Base-by-base conservation (phyloP, 331 rosid species). In the Rhamnella rubrinervis region DNA sequence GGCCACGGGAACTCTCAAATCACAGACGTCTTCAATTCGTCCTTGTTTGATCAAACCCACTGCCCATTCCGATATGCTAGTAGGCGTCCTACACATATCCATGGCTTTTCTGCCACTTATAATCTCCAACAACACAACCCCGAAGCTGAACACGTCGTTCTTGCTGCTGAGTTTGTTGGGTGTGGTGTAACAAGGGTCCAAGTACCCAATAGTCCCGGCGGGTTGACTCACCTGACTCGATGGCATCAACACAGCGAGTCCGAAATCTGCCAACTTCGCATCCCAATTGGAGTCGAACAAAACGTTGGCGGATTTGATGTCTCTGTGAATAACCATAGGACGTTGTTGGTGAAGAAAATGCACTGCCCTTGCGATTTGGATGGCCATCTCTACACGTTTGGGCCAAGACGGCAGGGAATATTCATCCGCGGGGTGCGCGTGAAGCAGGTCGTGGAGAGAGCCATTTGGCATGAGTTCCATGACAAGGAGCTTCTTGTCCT, bases 181-280 rank as follows among this genome's bases (percentile, higher is more conserved):
- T 0, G 70, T 69, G 9, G 85, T 83, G 80, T 85, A 88, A 44
- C 77, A 40, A 26, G 95, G 95, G 59, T 88, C 95, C 31, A 88
- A 31, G 31, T 88, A 85, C 61, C 95, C 95, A 11, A 85, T 77
- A 0, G 95, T 88, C 25, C 95, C 95, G 0, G 91, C 89, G n/a
- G 95, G 91, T 59, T 55, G 80, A 63, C 63, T 63, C 67, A 3
- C 20, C 10, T 17, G 67, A 20, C 66, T 72, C 50, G 49, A 8
- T 17, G 56, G 20, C 55, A 2, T 51, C 1, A n/a, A 6, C 2
- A 84, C 76, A 1, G 95, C 82, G 10, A 88, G 87, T 38, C 95
- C 95, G 25, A 88, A 88, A 67, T 88, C 95, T 0, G 85, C 91
- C 19, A 88, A 37, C 65, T 77, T 88, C 1, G 85, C 78, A 6